Evolutionary conservation across 352 stramenopile species (phyloP).

Genomic region (Saprolegnia parasitica): DNA sequence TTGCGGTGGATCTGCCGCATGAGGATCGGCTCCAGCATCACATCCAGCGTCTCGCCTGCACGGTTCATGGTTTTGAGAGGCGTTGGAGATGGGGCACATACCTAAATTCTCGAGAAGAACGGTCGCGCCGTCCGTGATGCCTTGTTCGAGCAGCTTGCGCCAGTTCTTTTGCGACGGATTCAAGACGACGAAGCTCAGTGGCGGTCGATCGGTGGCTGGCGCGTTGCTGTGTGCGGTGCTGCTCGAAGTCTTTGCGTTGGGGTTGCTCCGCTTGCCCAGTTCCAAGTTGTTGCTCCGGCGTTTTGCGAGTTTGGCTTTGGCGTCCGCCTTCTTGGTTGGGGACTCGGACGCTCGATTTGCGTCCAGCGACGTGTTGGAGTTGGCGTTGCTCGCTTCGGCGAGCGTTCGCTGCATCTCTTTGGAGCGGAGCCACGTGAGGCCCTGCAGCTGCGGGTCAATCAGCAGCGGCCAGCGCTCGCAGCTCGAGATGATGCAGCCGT

Average conservation of each 20-base stretch:
- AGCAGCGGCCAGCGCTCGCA: constrained; percentile 85
- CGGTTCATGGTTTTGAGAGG: not conserved
- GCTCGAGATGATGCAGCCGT: constrained; percentile 88
- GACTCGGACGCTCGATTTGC: not conserved
- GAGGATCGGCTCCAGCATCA: constrained; percentile 83
- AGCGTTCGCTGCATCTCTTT: constrained; percentile 16
- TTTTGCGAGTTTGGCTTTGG: constrained; percentile 1
- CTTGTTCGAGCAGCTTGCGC: constrained; percentile 65
- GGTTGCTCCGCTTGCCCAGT: not conserved
- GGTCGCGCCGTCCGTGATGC: constrained; percentile 68
- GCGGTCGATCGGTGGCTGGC: not conserved
- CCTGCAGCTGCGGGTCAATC: constrained; percentile 88
- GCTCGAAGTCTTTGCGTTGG: not conserved
- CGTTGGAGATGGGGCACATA: not conserved
- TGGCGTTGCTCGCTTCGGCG: not conserved
- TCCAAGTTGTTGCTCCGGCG: not conserved
- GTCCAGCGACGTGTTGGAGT: not conserved
- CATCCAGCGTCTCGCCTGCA: constrained; percentile 72
- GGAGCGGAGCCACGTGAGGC: constrained; percentile 78
- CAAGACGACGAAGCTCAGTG: constrained; percentile 53
- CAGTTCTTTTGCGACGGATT: constrained; percentile 72
- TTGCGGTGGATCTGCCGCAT: constrained; percentile 86
- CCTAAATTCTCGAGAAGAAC: constrained; percentile 88
- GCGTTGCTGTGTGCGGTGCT: not conserved
- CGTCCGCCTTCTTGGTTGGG: not conserved